Percentiles rank a stretch among this genome's conserved stretches.
These are phyloP conservation scores for Sporobolomyces roseus DNA, from an alignment of 768 basidiomycete species.

Conservation along the genomic window DNA sequence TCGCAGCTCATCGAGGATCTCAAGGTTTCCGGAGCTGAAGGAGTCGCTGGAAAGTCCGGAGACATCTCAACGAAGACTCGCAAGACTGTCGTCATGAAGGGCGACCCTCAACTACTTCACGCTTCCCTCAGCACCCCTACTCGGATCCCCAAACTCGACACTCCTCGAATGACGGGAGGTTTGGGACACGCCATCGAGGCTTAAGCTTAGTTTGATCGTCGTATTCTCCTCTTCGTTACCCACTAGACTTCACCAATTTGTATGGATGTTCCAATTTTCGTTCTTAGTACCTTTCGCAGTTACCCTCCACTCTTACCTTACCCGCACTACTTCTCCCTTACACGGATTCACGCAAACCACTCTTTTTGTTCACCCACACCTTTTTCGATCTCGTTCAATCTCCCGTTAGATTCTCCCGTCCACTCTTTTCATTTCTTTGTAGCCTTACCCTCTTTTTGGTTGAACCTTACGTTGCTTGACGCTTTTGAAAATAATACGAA, in stretches of 20 bases:
- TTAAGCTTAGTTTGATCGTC: no score
- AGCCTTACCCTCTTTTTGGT: not conserved
- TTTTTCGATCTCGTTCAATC: not conserved
- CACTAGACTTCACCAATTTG: not conserved
- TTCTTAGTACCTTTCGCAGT: conserved; percentile 8
- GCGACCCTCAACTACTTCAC: not conserved
- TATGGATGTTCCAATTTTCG: not conserved
- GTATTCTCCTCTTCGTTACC: not conserved
- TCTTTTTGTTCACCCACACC: not conserved
- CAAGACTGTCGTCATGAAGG: conserved; percentile 30
- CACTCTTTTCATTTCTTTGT: not conserved
- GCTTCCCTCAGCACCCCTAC: no score
- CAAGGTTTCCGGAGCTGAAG: conserved; percentile 25
- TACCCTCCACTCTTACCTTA: not conserved
- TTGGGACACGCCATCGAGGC: no score
- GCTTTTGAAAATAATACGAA: no score
- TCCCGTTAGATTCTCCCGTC: conserved; percentile 1
- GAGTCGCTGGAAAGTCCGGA: conserved; percentile 31
- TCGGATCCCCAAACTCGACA: no score
- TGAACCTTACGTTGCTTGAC: not conserved
- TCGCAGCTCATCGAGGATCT: conserved; percentile 29
- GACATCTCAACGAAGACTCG: conserved; percentile 16
- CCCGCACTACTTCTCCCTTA: no score
- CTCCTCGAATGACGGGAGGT: no score
- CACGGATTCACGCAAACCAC: no score